phyloP scores from a whole-genome alignment of 2,329 filamentous ascomycete species.

The Exophiala bonariae region DNA sequence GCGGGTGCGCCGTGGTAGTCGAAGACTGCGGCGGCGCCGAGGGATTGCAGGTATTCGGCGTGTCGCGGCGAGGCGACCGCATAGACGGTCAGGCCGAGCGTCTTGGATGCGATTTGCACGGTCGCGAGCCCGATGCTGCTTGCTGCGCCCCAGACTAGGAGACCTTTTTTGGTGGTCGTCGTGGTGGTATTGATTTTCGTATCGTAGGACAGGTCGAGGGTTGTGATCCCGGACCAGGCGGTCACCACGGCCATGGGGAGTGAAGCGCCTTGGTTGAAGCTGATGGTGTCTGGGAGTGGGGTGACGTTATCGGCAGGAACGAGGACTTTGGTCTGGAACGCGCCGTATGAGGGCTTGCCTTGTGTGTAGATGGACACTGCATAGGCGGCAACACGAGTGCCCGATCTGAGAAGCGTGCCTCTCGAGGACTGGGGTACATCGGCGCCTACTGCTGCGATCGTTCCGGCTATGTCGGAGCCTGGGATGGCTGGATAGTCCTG shows the following conservation, averaged over 20 bases:
- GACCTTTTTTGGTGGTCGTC: constrained; percentile 29
- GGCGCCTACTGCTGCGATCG: constrained; percentile 32
- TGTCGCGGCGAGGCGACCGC: constrained; percentile 41
- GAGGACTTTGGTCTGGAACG: constrained; percentile 32
- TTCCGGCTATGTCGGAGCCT: constrained; percentile 35
- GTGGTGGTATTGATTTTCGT: constrained; percentile 25
- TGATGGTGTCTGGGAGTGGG: constrained; percentile 31
- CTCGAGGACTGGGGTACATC: constrained; percentile 25
- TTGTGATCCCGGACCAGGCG: constrained; percentile 31
- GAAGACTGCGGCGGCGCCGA: constrained; percentile 41
- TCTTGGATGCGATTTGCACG: constrained; percentile 40
- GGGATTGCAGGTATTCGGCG: constrained; percentile 36
- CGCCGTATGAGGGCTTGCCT: constrained; percentile 31
- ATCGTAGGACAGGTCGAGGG: constrained; percentile 26
- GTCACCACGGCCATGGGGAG: constrained; percentile 31
- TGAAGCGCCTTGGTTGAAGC: constrained; percentile 30
- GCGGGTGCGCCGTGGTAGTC: constrained; percentile 42
- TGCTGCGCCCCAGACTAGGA: constrained; percentile 46
- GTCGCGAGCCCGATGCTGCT: constrained; percentile 42
- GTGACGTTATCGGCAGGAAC: constrained; percentile 33
- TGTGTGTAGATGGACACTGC: constrained; percentile 31
- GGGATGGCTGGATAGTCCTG: constrained; percentile 28
- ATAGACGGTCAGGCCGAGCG: constrained; percentile 41
- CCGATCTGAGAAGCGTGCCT: constrained; percentile 26
- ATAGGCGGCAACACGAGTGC: constrained; percentile 33